Conservation (phyloP, 805 yeast species). For the Hanseniaspora taiwanica region DNA sequence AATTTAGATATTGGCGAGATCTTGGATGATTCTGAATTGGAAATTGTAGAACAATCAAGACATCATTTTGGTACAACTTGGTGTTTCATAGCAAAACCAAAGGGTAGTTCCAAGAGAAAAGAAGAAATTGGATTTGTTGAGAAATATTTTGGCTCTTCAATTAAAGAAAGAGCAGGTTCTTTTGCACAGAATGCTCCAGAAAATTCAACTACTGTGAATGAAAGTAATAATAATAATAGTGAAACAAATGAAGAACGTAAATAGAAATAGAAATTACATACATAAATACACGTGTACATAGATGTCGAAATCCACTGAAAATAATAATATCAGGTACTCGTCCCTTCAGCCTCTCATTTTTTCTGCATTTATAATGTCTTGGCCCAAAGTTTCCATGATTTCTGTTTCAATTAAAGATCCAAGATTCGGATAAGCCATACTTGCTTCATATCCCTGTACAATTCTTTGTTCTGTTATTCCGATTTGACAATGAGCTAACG, state of each 20-base stretch:
- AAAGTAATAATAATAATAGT: too few species aligned
- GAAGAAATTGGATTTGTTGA: constrained; percentile 30
- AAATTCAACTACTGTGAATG: too few species aligned
- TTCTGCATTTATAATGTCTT: constrained; percentile 56
- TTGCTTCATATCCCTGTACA: constrained; percentile 75
- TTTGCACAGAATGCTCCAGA: constrained; percentile 7
- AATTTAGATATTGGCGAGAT: constrained; percentile 85
- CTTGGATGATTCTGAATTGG: constrained; percentile 71
- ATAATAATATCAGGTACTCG: neutral
- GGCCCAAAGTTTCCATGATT: constrained; percentile 58
- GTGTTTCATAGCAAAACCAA: constrained; percentile 64
- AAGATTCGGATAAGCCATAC: constrained; percentile 58
- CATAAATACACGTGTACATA: too few species aligned
- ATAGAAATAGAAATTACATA: constrained; percentile 6
- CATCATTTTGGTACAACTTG: constrained; percentile 89
- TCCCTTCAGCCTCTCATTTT: constrained; percentile 52
- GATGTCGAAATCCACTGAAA: too few species aligned
- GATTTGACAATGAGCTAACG: constrained; percentile 71
- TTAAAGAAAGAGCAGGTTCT: constrained; percentile 16
- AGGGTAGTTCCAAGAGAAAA: constrained; percentile 43
- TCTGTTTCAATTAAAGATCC: constrained; percentile 66
- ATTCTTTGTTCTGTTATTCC: constrained; percentile 78
- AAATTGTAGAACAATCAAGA: constrained; percentile 65
- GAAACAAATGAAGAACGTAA: constrained; percentile 1
- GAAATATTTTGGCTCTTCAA: constrained; percentile 32